Evolutionary conservation across 2,329 filamentous ascomycete genomes (phyloP), one percentile per base, ranked within the genome.

Genomic region (Pseudopyrenochaeta lycopersici): DNA sequence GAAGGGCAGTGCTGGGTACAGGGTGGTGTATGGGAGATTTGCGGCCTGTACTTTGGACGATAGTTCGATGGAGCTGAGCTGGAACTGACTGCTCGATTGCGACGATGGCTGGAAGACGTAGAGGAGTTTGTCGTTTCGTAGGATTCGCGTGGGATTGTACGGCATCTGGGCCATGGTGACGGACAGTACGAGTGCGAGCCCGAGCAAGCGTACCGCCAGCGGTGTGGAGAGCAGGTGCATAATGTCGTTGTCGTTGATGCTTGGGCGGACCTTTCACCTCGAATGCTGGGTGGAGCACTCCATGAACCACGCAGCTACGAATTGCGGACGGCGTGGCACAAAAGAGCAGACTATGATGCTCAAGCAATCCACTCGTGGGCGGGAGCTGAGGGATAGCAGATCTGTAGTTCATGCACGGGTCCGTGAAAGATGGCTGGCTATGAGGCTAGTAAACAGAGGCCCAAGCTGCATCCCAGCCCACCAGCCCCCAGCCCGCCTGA

Each of bases 61-160:
- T 50, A 91, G 77, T 70, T 92, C 85, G 62, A 96, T 76, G 1
- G 86, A 82, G 35, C 87, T 79, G 23, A 95, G 82, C 46, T 88
- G 70, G 36, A 80, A 78, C 46, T 81, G 76, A 11, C 74, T 72
- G 66, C 72, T 81, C 65, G 70, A 79, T 42, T 66, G 50, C 32
- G 81, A 76, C 29, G 76, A 78, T 11, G 89, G 84, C 30, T 82
- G 80, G 65, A 97, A 87, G 60, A 94, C 82, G 74, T 95, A 96
- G 54, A 87, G 87, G 29, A 85, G 71, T 15, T 85, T 80, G 56
- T 76, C 73, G 47, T 78, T 77, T 40, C 87, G 81, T 52, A 94
- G 83, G 46, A 96, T 83, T 27, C 85, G 86, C 0, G 92, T 92
- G 2, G 91, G 90, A 49, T 88, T 87, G 78, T 96, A 96, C 21